phyloP scores from a whole-genome alignment of 495 filamentous ascomycete genomes.

The Penicillium canariense region DNA sequence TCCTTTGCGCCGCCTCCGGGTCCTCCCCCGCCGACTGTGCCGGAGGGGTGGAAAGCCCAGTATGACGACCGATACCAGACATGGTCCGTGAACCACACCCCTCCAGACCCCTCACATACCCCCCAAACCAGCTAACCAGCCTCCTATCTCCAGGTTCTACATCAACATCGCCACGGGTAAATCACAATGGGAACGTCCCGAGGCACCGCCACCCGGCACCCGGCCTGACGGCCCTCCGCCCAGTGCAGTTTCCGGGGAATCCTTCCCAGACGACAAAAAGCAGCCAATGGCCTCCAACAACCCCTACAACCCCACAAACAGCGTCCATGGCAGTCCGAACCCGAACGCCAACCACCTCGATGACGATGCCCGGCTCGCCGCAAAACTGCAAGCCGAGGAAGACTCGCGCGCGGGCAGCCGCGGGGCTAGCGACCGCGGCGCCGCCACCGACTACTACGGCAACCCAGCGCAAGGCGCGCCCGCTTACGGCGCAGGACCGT shows the following conservation, averaged over 20 bases:
- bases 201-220: constrained; percentile 49
- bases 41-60: constrained; percentile 82
- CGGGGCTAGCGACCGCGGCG: constrained; percentile 25
- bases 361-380: constrained; percentile 71
- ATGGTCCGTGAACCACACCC: constrained; percentile 55
- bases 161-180: constrained; percentile 81
- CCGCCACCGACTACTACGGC: constrained; percentile 47
- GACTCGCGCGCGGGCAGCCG: constrained; percentile 54
- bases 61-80: constrained; percentile 73
- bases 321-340: constrained; percentile 8
- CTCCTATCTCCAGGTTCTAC: constrained; percentile 65
- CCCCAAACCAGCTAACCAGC: not conserved
- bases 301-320: constrained; percentile 45
- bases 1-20: constrained; percentile 62
- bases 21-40: constrained; percentile 83
- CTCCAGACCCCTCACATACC: constrained; percentile 8
- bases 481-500: constrained; percentile 1
- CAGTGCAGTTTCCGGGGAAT: constrained; percentile 48
- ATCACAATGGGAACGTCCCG: constrained; percentile 84
- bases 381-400: constrained; percentile 79
- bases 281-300: constrained; percentile 59
- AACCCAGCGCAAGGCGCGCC: constrained; percentile 24
- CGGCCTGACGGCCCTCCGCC: constrained; percentile 46
- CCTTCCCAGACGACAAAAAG: constrained; percentile 53
- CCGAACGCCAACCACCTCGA: constrained; percentile 43